phyloP scores from a whole-genome alignment of 2,329 filamentous ascomycete genomes.

The Fusarium illudens region DNA sequence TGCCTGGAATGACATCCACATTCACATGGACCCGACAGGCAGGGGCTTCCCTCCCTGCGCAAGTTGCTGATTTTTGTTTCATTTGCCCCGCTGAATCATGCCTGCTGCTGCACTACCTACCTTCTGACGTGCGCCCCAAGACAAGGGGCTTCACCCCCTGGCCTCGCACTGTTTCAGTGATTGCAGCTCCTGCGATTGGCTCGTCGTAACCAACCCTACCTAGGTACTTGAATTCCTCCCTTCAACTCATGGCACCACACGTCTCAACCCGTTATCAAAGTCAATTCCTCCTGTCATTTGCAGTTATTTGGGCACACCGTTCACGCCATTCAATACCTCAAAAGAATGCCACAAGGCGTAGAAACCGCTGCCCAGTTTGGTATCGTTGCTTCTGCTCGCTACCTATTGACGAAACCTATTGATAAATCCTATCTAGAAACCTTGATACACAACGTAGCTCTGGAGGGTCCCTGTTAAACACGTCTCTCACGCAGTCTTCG shows the following conservation, averaged over 20 bases:
- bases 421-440: background rate
- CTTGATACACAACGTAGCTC: background rate
- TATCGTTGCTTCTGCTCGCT: background rate
- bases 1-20: conserved; percentile 3
- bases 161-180: background rate
- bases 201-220: background rate
- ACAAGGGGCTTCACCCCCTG: background rate
- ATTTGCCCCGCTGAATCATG: conserved; percentile 1
- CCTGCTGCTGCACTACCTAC: background rate
- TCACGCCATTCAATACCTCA: background rate
- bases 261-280: background rate
- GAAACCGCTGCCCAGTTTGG: background rate
- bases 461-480: background rate
- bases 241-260: background rate
- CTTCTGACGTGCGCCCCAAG: background rate
- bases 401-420: background rate
- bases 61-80: background rate
- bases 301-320: background rate
- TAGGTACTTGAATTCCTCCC: background rate
- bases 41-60: conserved; percentile 11
- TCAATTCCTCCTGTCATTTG: background rate
- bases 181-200: background rate
- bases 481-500: background rate
- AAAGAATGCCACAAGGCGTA: background rate
- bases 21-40: background rate